These are phyloP conservation scores for Penicillium desertorum DNA, from an alignment of 495 filamentous ascomycete species.

Conservation along the genomic window DNA sequence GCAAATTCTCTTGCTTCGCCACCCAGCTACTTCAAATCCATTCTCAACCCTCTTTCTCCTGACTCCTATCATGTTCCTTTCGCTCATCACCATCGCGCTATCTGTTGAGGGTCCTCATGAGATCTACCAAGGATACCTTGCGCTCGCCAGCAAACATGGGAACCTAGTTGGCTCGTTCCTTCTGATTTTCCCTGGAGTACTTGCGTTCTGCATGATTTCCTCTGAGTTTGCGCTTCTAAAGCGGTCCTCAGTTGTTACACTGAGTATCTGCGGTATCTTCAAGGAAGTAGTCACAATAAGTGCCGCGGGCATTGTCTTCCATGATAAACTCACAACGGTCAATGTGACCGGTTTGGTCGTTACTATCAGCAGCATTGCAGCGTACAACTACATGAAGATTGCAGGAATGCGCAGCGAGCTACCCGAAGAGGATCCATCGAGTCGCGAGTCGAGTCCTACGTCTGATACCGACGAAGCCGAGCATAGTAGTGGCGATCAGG, in stretches of 20 bases:
- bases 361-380: constrained; percentile 79
- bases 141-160: constrained; percentile 68
- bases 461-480: constrained; percentile 37
- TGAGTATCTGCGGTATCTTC: constrained; percentile 97
- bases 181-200: constrained; percentile 82
- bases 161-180: constrained; percentile 53
- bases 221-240: constrained; percentile 94
- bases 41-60: constrained; percentile 97
- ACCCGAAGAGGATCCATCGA: constrained; percentile 25
- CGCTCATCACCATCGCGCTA: constrained; percentile 75
- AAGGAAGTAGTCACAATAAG: constrained; percentile 98
- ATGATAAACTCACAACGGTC: constrained; percentile 83
- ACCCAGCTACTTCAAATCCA: constrained; percentile 94
- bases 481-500: constrained; percentile 24
- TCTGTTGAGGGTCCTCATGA: constrained; percentile 77
- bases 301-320: constrained; percentile 83
- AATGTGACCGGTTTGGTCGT: constrained; percentile 86
- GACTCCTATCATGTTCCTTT: constrained; percentile 92
- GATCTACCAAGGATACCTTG: constrained; percentile 60
- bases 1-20: constrained; percentile 90
- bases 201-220: constrained; percentile 96
- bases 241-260: constrained; percentile 92
- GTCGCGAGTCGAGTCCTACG: constrained; percentile 31
- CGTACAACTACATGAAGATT: constrained; percentile 96
- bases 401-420: constrained; percentile 80